These are phyloP conservation scores for Dactylis glomerata DNA, from an alignment of 176 grass and related monocot genomes.

Conservation along the genomic window DNA sequence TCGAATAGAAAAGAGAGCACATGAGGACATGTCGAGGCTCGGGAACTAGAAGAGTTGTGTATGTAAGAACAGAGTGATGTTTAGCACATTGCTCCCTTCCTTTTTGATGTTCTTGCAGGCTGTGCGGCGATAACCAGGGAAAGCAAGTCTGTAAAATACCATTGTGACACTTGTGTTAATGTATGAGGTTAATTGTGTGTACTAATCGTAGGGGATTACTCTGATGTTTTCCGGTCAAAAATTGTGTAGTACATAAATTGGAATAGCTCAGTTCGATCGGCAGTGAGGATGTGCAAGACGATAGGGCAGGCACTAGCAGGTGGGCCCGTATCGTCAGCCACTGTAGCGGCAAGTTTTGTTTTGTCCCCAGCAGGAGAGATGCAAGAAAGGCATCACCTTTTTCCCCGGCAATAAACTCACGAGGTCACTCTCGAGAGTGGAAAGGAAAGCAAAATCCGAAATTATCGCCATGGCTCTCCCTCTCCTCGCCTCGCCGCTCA, in stretches of 20 bases:
- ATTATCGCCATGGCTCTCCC: slow-evolving; percentile 35
- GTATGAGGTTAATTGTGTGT: slow-evolving; percentile 10
- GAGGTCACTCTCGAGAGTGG: background rate
- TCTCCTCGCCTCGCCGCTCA: slow-evolving; percentile 18
- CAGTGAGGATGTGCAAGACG: too few relatives aligned
- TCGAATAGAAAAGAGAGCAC: slow-evolving; percentile 58
- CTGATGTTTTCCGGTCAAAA: background rate
- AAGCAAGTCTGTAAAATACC: background rate
- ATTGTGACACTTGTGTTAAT: slow-evolving; percentile 13
- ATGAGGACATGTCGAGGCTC: slow-evolving; percentile 15
- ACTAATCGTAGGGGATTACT: background rate
- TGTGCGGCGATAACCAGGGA: slow-evolving; percentile 11
- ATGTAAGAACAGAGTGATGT: slow-evolving; percentile 24
- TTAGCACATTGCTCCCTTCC: slow-evolving; percentile 17
- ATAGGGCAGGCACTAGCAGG: background rate
- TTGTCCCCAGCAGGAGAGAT: background rate
- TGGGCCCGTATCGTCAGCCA: background rate
- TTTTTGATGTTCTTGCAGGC: slow-evolving; percentile 4
- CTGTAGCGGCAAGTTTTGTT: background rate
- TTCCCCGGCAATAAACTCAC: background rate
- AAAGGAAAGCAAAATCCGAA: background rate
- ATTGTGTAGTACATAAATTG: background rate
- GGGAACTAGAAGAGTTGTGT: slow-evolving; percentile 1
- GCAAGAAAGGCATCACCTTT: background rate
- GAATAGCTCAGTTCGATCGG: background rate